Percentiles rank a stretch among this genome's conserved stretches.
These are phyloP conservation scores for Phytophthora europaea DNA, from an alignment of 352 stramenopile genomes.

Conservation along the genomic window DNA sequence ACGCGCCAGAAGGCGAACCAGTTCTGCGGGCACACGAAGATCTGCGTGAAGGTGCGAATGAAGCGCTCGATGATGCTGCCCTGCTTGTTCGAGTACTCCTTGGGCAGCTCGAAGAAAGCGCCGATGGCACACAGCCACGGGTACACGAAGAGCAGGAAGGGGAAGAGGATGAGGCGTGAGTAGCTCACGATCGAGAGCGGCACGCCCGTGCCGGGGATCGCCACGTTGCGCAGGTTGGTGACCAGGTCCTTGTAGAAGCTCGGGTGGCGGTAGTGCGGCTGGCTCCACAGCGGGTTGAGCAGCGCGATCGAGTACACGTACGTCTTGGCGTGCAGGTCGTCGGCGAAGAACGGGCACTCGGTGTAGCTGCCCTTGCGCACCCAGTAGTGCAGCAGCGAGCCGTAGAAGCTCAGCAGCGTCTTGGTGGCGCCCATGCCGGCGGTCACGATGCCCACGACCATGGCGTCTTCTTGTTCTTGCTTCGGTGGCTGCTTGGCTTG, in stretches of 20 bases:
- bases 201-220: slow-evolving; percentile 97
- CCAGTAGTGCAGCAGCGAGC: slow-evolving; percentile 85
- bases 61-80: slow-evolving; percentile 90
- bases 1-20: slow-evolving; percentile 99
- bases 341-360: slow-evolving; percentile 82
- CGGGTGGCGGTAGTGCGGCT: slow-evolving; percentile 97
- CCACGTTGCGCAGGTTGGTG: slow-evolving; percentile 98
- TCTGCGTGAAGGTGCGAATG: slow-evolving; percentile 89
- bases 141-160: slow-evolving; percentile 92
- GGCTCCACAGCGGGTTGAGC: slow-evolving; percentile 94
- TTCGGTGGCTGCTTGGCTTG: slow-evolving; percentile 11
- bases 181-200: slow-evolving; percentile 92
- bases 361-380: slow-evolving; percentile 76
- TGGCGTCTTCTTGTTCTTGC: slow-evolving; percentile 5
- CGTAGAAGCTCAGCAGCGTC: slow-evolving; percentile 81
- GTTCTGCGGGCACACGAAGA: slow-evolving; percentile 92
- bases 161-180: slow-evolving; percentile 84
- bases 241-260: slow-evolving; percentile 96
- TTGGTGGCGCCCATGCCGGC: slow-evolving; percentile 33
- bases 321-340: slow-evolving; percentile 89
- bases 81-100: slow-evolving; percentile 70
- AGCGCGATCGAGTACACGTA: slow-evolving; percentile 97
- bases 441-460: slow-evolving; percentile 44
- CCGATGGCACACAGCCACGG: slow-evolving; percentile 87
- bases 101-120: slow-evolving; percentile 80